Conservation (phyloP, 2,329 filamentous ascomycete genomes). For the Trichophyton simii region DNA sequence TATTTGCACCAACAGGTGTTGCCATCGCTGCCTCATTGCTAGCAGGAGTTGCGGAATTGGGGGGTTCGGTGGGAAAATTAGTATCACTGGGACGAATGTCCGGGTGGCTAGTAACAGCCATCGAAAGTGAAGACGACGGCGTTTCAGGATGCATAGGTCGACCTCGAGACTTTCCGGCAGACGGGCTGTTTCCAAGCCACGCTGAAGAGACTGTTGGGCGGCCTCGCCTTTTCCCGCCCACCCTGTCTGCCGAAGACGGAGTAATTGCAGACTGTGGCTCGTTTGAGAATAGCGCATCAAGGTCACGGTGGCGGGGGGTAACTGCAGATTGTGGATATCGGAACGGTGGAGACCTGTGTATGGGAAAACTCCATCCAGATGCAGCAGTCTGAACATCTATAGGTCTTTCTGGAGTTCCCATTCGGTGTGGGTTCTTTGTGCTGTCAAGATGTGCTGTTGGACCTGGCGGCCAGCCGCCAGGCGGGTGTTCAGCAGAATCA, state of each 20-base stretch:
- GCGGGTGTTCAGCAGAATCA: conserved; percentile 32
- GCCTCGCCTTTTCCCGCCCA: conserved; percentile 46
- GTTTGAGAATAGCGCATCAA: conserved; percentile 27
- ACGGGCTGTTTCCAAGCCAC: conserved; percentile 55
- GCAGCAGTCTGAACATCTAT: conserved; percentile 13
- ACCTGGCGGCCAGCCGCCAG: conserved; percentile 25
- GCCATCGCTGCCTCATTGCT: background rate
- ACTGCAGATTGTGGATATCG: conserved; percentile 70
- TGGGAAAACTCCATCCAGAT: conserved; percentile 37
- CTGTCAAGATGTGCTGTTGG: conserved; percentile 8
- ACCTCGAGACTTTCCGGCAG: conserved; percentile 61
- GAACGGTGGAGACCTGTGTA: conserved; percentile 49
- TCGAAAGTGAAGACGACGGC: background rate
- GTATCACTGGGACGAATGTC: background rate
- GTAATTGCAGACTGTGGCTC: conserved; percentile 62
- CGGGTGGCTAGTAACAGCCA: background rate
- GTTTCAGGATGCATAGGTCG: conserved; percentile 46
- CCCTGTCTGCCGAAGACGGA: conserved; percentile 40
- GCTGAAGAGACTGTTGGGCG: conserved; percentile 83
- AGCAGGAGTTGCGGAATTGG: background rate
- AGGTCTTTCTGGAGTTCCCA: conserved; percentile 5
- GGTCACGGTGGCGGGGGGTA: conserved; percentile 41
- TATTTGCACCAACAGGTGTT: conserved; percentile 29
- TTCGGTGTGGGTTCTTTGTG: conserved; percentile 18
- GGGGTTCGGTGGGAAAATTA: background rate